phyloP scores from a whole-genome alignment of 2,329 filamentous ascomycete genomes.

The Cordyceps cateniannulata region DNA sequence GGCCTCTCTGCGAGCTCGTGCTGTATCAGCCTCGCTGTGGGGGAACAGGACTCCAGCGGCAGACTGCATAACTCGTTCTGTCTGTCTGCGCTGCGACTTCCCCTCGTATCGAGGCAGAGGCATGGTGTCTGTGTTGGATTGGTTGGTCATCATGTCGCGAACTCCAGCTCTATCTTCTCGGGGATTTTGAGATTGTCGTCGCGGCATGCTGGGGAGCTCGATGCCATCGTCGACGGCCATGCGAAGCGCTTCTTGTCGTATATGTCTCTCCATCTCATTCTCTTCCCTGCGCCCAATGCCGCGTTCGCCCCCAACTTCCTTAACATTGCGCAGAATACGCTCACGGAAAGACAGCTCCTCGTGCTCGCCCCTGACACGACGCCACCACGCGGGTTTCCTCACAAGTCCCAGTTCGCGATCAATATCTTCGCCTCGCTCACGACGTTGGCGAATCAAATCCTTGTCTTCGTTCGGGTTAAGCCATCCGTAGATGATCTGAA shows the following conservation, averaged over 20 bases:
- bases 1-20: slow-evolving; percentile 28
- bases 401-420: slow-evolving; percentile 57
- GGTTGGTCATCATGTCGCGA: slow-evolving; percentile 17
- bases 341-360: slow-evolving; percentile 41
- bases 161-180: slow-evolving; percentile 26
- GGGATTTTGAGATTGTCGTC: slow-evolving; percentile 21
- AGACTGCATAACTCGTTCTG: slow-evolving; percentile 36
- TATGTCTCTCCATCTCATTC: slow-evolving; percentile 31
- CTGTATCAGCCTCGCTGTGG: slow-evolving; percentile 24
- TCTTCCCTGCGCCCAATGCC: slow-evolving; percentile 37
- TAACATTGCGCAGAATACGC: slow-evolving; percentile 47
- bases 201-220: slow-evolving; percentile 31
- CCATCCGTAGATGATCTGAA: slow-evolving; percentile 51
- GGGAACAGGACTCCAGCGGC: slow-evolving; percentile 46
- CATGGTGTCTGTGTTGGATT: slow-evolving; percentile 19
- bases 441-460: slow-evolving; percentile 58
- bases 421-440: slow-evolving; percentile 44
- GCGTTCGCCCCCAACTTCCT: slow-evolving; percentile 44
- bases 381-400: slow-evolving; percentile 63
- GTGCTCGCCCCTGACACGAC: slow-evolving; percentile 41
- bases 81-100: slow-evolving; percentile 37
- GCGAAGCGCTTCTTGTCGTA: slow-evolving; percentile 26
- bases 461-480: slow-evolving; percentile 64
- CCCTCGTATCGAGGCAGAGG: slow-evolving; percentile 31
- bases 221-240: slow-evolving; percentile 28